A percentile compares a stretch with the other conserved stretches of the same genome.
Conservation (phyloP, 2,329 filamentous ascomycete species). For the Fusarium sp. region DNA sequence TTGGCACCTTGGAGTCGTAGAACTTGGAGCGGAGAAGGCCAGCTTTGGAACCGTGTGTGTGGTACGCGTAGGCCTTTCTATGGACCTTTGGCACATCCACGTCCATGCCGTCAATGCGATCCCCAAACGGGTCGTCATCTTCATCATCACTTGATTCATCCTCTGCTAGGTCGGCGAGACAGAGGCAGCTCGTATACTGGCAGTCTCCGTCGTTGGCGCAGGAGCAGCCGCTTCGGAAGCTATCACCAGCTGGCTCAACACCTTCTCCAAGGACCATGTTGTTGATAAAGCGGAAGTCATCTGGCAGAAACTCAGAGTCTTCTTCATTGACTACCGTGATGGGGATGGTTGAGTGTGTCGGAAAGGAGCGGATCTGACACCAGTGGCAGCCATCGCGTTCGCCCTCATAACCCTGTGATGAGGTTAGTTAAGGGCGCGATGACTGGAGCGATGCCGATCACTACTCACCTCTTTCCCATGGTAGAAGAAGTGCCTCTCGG, state of each 20-base stretch:
- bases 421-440: not conserved
- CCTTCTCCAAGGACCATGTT: conserved; percentile 69
- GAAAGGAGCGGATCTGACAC: conserved; percentile 70
- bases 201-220: conserved; percentile 74
- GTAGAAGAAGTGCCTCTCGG: conserved; percentile 62
- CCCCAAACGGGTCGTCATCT: conserved; percentile 46
- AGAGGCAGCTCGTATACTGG: conserved; percentile 75
- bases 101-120: conserved; percentile 34
- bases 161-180: conserved; percentile 72
- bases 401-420: conserved; percentile 48
- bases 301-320: conserved; percentile 67
- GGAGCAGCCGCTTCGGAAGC: conserved; percentile 76
- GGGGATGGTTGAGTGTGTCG: conserved; percentile 60
- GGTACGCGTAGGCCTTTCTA: conserved; percentile 71
- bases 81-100: conserved; percentile 37
- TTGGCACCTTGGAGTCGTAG: conserved; percentile 67
- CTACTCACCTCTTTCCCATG: conserved; percentile 55
- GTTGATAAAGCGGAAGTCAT: conserved; percentile 77
- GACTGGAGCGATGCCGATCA: not conserved
- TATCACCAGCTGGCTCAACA: conserved; percentile 69
- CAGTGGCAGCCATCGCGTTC: conserved; percentile 66
- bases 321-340: conserved; percentile 74
- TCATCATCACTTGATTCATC: conserved; percentile 62
- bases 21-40: conserved; percentile 65
- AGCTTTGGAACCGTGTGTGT: conserved; percentile 63